Conservation (phyloP, 257 asterid species). For the Solanum peruvianum region DNA sequence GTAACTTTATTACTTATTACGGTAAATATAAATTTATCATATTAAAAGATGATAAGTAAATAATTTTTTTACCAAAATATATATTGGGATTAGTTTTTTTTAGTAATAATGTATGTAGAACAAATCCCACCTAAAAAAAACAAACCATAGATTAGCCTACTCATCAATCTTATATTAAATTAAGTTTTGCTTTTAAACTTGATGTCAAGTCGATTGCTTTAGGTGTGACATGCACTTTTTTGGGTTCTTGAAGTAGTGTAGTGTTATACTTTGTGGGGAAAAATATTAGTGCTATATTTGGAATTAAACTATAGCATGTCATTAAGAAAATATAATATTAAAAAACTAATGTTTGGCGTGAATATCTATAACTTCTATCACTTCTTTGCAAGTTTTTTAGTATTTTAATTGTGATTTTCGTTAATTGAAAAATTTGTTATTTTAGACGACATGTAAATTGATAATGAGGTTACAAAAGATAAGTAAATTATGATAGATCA, state of each 20-base stretch:
- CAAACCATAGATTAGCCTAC: background rate
- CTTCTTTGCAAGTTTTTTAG: background rate
- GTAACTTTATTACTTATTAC: background rate
- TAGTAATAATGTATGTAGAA: background rate
- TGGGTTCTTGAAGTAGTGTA: background rate
- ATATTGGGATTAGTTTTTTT: background rate
- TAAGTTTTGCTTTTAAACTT: background rate
- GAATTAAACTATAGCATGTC: background rate
- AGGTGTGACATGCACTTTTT: background rate
- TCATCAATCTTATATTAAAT: background rate
- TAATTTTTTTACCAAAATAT: background rate
- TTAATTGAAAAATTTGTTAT: background rate
- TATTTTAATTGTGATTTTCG: background rate
- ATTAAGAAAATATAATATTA: background rate
- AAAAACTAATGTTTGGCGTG: background rate
- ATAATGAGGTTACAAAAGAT: background rate
- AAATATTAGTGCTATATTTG: background rate
- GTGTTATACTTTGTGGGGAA: background rate
- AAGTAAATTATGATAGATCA: background rate
- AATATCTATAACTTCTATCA: background rate
- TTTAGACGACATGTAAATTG: background rate
- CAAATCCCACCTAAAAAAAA: background rate
- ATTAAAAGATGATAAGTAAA: background rate
- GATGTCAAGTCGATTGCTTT: background rate
- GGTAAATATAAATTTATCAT: background rate